phyloP scores from a whole-genome alignment of 306 rosid species.

The Cucumis sativus region Cucumber_9930_V3 NC_026661.2:20313001-20313500 shows the following conservation, averaged over 20 bases:
- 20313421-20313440: too few species aligned
- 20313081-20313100: slow-evolving; percentile 8
- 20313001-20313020: neutral
- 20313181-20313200: neutral
- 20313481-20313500: too few species aligned
- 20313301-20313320: too few species aligned
- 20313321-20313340: too few species aligned
- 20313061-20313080: slow-evolving; percentile 1
- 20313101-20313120: neutral
- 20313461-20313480: too few species aligned
- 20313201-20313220: neutral
- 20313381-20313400: too few species aligned
- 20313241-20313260: neutral
- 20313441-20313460: too few species aligned
- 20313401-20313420: too few species aligned
- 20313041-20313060: neutral
- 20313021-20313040: neutral
- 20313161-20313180: neutral
- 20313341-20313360: too few species aligned
- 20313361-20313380: too few species aligned
- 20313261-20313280: neutral
- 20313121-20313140: neutral
- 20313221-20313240: neutral
- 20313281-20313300: neutral
- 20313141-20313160: neutral